Base-by-base conservation (phyloP, 1,284 basidiomycete species). In the Dichomitus squalens region DNA sequence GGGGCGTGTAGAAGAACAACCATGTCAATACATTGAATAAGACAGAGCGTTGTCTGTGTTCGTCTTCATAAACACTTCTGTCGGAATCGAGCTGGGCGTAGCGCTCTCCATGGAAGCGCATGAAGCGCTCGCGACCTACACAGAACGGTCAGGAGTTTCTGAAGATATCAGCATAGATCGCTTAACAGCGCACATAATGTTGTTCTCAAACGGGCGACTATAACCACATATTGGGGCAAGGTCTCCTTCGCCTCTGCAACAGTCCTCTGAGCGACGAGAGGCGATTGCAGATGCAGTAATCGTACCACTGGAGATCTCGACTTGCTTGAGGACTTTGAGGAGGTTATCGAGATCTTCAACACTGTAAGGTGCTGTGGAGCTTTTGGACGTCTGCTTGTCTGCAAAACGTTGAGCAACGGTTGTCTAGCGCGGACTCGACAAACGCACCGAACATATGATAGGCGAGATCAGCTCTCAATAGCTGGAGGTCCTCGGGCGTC, bases 1-100 rank as follows among this genome's bases (percentile, higher is more conserved):
- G 39, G 2, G 70, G 70, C 29, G 62, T 54, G 36, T 46, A 65
- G 62, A 71, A 70, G 7, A 70, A 60, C 20, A 67, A 7, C 12
- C 61, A 59, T 5, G 66, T 67, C 33, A 65, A 8, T 11, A 66
- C 12, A 16, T 18, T 53, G 56, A 72, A 68, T 9, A 60, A 8
- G 34, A 46, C 36, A 0, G 66, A 64, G 18, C 25, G 56, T 9
- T 31, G 49, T n/a, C 38, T 43, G 34, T 51, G 31, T 0, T 36
- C 35, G 0, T 55, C 41, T 23, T 55, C 34, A 29, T 53, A 53
- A 2, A 68, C 53, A 34, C 63, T 64, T 8, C 57, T 52, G 7
- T 60, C 48, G 0, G 65, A 57, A 20, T 66, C 63, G 0, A 70
- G 40, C n/a, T 65, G 64, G 7, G 69, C 70, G 27, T 59, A 62